phyloP scores from a whole-genome alignment of 148 eudicot species.

The Drosera capensis region DNA sequence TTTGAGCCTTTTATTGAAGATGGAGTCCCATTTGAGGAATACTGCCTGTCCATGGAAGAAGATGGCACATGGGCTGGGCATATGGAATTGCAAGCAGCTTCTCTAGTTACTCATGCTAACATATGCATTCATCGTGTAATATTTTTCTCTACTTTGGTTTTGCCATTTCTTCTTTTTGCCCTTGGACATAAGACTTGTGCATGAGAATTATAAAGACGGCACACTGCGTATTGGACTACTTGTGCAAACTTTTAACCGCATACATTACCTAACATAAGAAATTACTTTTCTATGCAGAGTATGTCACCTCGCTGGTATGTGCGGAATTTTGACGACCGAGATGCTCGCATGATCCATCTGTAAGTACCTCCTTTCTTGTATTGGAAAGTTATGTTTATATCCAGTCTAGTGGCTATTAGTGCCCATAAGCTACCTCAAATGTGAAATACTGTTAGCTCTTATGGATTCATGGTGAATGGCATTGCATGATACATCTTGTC shows the following conservation, averaged over 20 bases:
- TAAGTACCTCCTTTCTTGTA: conserved; percentile 24
- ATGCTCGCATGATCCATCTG: conserved; percentile 77
- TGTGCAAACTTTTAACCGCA: background rate
- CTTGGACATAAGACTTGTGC: background rate
- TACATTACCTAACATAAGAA: background rate
- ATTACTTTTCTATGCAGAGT: conserved; percentile 25
- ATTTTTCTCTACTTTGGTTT: conserved; percentile 2
- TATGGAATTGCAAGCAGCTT: conserved; percentile 98
- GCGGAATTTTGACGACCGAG: conserved; percentile 44
- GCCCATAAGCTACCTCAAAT: background rate
- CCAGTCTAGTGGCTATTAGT: background rate
- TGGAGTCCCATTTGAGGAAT: conserved; percentile 79
- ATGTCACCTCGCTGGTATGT: conserved; percentile 86
- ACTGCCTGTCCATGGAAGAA: conserved; percentile 69
- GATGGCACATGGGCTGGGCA: conserved; percentile 99
- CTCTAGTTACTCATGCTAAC: conserved; percentile 63
- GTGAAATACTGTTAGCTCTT: too few relatives aligned
- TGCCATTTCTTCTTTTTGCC: background rate
- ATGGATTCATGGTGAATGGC: too few relatives aligned
- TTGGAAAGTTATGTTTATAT: background rate
- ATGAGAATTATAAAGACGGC: background rate
- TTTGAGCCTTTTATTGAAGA: conserved; percentile 97
- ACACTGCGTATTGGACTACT: background rate
- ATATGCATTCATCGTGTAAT: conserved; percentile 85
- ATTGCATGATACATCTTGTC: too few relatives aligned